phyloP scores from a whole-genome alignment of 176 grass and related monocot species.

The Cocos nucifera region DNA sequence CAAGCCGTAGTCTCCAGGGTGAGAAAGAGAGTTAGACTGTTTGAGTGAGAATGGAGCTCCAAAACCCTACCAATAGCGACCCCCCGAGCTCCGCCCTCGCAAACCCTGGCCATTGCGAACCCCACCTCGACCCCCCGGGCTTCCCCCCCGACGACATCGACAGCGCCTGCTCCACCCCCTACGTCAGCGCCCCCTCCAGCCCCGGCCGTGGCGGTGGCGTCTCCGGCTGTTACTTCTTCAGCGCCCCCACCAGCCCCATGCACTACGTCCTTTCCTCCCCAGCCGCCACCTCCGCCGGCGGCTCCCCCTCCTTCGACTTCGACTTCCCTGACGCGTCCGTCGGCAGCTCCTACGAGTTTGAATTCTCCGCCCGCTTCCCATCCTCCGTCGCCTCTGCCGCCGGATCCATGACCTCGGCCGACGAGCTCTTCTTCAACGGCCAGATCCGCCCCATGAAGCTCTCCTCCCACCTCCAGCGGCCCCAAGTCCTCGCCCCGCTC shows the following conservation, averaged over 20 bases:
- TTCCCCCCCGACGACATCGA: slow-evolving; percentile 5
- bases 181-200: slow-evolving; percentile 20
- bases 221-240: slow-evolving; percentile 13
- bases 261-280: slow-evolving; percentile 19
- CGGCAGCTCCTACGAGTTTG: slow-evolving; percentile 18
- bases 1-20: too few species aligned
- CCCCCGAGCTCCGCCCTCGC: background rate
- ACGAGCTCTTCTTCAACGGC: slow-evolving; percentile 25
- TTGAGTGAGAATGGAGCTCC: slow-evolving; percentile 6
- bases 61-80: slow-evolving; percentile 5
- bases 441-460: slow-evolving; percentile 26
- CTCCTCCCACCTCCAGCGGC: slow-evolving; percentile 19
- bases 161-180: slow-evolving; percentile 26
- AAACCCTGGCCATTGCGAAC: background rate
- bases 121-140: too few species aligned
- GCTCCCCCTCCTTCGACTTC: background rate
- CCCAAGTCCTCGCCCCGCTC: slow-evolving; percentile 11
- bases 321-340: background rate
- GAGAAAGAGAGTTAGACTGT: too few species aligned
- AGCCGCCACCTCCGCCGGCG: background rate
- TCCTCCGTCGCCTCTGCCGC: slow-evolving; percentile 1
- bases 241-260: slow-evolving; percentile 21
- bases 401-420: slow-evolving; percentile 16
- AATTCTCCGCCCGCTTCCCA: slow-evolving; percentile 25
- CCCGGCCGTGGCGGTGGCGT: slow-evolving; percentile 3